Evolutionary conservation across 176 grass and related monocot species (phyloP), one percentile per base, ranked within the genome.

Genomic region (Oryza australiensis): DNA sequence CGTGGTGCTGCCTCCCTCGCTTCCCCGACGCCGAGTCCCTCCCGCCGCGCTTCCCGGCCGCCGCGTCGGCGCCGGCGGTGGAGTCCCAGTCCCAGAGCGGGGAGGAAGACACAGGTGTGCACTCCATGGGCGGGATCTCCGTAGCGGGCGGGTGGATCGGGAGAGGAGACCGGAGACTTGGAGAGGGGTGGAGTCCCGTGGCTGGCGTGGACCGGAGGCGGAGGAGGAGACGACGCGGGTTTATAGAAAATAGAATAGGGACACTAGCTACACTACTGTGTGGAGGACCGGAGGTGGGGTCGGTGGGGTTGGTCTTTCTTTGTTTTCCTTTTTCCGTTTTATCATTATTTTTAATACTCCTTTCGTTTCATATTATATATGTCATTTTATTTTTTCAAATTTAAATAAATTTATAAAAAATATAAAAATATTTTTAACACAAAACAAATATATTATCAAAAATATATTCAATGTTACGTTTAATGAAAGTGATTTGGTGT

Each of bases 51-150:
- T 60, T 60, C 49, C 30, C 10, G 28, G 24, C 18, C 26, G 22
- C 14, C 71, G 14, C 27, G 62, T 73, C 59, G 71, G 12, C 1
- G 70, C 11, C 33, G 70, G 12, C 49, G 70, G 12, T 2, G 46
- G 42, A 11, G 72, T 89, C 91, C 91, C 84, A 93, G 38, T 93
- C 91, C 91, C 91, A 93, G 20, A 93, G 37, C 35, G 32, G 53
- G 45, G 83, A 72, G 29, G 69, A 72, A 41, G 69, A 24, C 13
- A 38, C 3, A 4, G 83, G 70, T 53, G 55, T 84, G 83, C 83
- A 92, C 53, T 87, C 90, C 90, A 92, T 92, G 73, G 46, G 15
- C 48, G 49, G 49, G 49, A 53, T 53, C 49, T 22, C 49, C 45
- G 12, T 0, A 3, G 42, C 9, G 1, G 8, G 42, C 5, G 3